phyloP scores from a whole-genome alignment of 2,329 filamentous ascomycete genomes.

The Stagonosporopsis cucurbitacearum region DNA sequence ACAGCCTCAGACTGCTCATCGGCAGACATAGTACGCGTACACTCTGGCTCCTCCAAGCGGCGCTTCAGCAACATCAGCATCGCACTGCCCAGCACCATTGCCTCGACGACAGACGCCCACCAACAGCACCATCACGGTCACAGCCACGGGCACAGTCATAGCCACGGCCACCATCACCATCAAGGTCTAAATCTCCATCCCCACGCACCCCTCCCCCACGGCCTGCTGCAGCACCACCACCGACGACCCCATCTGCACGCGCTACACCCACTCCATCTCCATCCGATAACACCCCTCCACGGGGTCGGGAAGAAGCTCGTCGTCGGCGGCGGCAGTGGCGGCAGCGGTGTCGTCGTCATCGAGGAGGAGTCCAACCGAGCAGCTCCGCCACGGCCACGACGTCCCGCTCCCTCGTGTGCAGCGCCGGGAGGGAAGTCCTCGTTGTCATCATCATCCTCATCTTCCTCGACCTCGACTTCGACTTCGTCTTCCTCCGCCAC shows the following conservation, averaged over 20 bases:
- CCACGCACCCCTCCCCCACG: conserved; percentile 23
- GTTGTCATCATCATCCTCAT: not conserved
- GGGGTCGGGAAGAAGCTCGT: conserved; percentile 30
- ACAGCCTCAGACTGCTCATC: conserved; percentile 14
- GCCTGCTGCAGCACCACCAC: conserved; percentile 24
- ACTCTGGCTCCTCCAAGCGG: conserved; percentile 24
- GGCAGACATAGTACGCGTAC: conserved; percentile 40
- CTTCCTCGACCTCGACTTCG: conserved; percentile 7
- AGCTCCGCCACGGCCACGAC: conserved; percentile 24
- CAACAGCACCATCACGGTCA: conserved; percentile 19
- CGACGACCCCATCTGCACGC: conserved; percentile 28
- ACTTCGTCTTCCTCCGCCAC: conserved; percentile 15
- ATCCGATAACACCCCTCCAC: conserved; percentile 27
- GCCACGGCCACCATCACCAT: conserved; percentile 9
- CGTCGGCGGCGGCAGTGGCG: not conserved
- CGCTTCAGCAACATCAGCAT: conserved; percentile 35
- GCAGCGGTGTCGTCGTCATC: too few relatives aligned
- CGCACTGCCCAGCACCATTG: conserved; percentile 26
- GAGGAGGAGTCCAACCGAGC: too few relatives aligned
- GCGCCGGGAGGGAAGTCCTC: too few relatives aligned
- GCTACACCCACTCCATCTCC: conserved; percentile 36
- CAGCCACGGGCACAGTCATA: too few relatives aligned
- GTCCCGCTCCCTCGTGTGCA: conserved; percentile 9
- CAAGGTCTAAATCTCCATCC: conserved; percentile 14
- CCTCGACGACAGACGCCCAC: conserved; percentile 1